A percentile compares a stretch with the other conserved stretches of the same genome.
Evolutionary conservation across 192 early-diverging fungal genomes (phyloP).

Genomic region (Podila minutissima): DNA sequence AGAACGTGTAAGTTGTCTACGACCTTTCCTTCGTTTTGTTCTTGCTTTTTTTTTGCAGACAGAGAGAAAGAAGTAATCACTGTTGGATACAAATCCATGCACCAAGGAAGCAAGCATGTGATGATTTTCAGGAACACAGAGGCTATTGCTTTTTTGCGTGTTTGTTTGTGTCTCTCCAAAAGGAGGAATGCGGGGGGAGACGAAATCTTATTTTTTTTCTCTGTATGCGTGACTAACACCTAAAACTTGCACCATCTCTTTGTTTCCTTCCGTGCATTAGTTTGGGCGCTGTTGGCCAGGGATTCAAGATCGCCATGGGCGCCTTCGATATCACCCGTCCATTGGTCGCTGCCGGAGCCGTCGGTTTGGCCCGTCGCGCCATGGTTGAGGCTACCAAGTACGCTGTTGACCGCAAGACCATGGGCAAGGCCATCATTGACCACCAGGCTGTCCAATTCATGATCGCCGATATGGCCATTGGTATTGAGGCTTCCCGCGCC

Average conservation of each 20-base stretch:
- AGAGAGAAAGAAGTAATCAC: too few species aligned
- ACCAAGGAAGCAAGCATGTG: not conserved
- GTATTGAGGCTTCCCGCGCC: constrained; percentile 86
- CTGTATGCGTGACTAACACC: not conserved
- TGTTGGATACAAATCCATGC: too few species aligned
- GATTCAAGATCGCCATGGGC: constrained; percentile 98
- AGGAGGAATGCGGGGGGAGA: constrained; percentile 7
- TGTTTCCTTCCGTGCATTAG: constrained; percentile 9
- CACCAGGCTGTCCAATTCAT: constrained; percentile 95
- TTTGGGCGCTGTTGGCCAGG: constrained; percentile 77
- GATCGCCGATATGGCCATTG: constrained; percentile 97
- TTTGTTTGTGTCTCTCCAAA: constrained; percentile 9
- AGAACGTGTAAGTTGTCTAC: constrained; percentile 65
- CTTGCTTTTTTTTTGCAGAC: too few species aligned
- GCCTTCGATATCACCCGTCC: constrained; percentile 96
- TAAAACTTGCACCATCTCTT: not conserved
- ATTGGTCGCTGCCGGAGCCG: constrained; percentile 87
- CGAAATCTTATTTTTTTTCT: not conserved
- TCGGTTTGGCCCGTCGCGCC: constrained; percentile 91
- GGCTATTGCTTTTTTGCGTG: not conserved
- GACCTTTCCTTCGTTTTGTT: not conserved
- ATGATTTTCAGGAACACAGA: constrained; percentile 2
- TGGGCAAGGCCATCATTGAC: constrained; percentile 90
- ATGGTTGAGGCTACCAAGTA: constrained; percentile 94
- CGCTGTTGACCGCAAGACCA: constrained; percentile 92